Base-by-base conservation (phyloP, 805 yeast species). In the Spathaspora sp. region DNA sequence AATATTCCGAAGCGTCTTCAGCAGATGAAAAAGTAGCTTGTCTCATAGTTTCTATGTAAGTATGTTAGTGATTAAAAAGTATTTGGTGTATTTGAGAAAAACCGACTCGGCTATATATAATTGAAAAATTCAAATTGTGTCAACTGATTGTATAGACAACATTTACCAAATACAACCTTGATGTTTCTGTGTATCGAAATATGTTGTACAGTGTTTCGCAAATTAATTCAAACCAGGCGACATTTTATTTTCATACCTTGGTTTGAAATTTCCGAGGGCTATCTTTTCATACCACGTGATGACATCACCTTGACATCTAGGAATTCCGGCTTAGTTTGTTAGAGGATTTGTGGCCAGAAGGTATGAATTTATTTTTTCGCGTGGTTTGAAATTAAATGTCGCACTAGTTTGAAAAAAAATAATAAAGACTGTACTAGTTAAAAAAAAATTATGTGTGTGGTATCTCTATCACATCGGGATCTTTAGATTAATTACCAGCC, bases 1-100 rank as follows among this genome's bases (percentile, higher is more conserved):
- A 69, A 49, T 58, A 70, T 46, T 57, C 65, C 32, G 78, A 72
- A 17, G 82, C 82, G 42, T 70, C 75, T 11, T 67, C 69, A 2
- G 70, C 49, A 2, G 62, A 57, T 14, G 75, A 66, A 55, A 70
- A 78, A 12, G 67, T 62, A 46, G 65, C 72, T 60, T 68, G 72
- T 62, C 56, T 66, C 66, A 66, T 62, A 9, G 35, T 54, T 44
- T 17, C 17, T 29, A 18, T 20, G 42, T 48, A 10, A n/a, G n/a
- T 18, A 18, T 45, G 26, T 18, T n/a, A 12, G n/a, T 42, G 6
- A 28, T 8, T 18, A 6, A 42, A 19, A 19, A 42, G 42, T n/a
- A n/a, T 18, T 11, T 20, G 44, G 23, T n/a, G 11, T 5, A 26
- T 12, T 20, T 16, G 26, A 42, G 31, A 42, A 42, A n/a, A 23